Base-by-base conservation (phyloP, 345 rosid species). In the Populus simonii region DNA sequence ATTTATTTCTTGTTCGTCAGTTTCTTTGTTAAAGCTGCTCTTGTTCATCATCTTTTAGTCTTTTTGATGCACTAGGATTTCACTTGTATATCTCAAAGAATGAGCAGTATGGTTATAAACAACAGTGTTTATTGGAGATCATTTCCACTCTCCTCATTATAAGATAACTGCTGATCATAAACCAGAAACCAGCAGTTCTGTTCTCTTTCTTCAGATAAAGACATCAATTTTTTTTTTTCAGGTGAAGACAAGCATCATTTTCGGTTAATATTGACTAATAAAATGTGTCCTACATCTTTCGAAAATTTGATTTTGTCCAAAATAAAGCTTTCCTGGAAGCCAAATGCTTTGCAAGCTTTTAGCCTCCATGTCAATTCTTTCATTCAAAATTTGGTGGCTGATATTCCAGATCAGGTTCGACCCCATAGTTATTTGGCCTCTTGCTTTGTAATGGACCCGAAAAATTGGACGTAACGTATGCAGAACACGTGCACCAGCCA, bases 391-490 rank as follows among this genome's bases (percentile, higher is more conserved):
- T 16, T 41, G 55, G 35, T 39, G 55, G 72, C 33, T 22, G 72
- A 4, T 29, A 23, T 69, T 33, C 10, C 51, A 41, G 27, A 43
- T 38, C 72, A 69, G 29, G 43, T 23, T 69, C 18, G 12, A 41
- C 72, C 55, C 29, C 72, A n/a, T n/a, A 8, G 72, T 41, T 43
- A 4, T 68, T 68, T 18, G 43, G 25, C 20, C 72, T 23, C 53
- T 41, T 12, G 43, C 49, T 38, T 23, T 61, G 2, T 7, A 23
- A 68, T 74, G 65, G 51, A 20, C 53, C 68, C 35, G 25, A 41
- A 13, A 29, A 66, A 69, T 25, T 45, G 70, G 80, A 77, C 75
- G 70, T 7, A 45, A 77, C 8, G n/a, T 62, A 70, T 31, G 63
- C 7, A 70, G n/a, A 70, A 61, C 80, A 77, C 70, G 70, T 43